Base-by-base conservation (phyloP, 306 rosid species). In the Rosa persica region DNA sequence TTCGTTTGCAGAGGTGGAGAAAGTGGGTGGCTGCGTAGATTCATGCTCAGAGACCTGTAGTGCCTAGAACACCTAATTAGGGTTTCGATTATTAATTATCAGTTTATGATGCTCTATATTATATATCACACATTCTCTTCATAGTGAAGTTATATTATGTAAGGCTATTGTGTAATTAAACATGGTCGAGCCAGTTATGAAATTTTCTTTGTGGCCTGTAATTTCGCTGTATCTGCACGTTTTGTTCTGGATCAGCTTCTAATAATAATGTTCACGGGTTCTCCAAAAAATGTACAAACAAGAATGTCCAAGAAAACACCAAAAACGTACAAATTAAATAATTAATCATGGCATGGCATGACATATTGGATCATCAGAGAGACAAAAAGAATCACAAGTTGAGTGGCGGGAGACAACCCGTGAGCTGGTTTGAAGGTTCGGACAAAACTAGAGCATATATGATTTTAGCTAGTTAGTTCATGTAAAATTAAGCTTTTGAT, bases 1-100 rank as follows among this genome's bases (percentile, higher is more conserved):
- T 25, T 25, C 8, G 13, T 60, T 46, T 72, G 64, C 76, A 87
- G 90, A 58, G 55, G 81, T 52, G n/a, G 77, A 70, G 62, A 79
- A 84, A 77, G 88, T 87, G 46, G 84, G 77, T 27, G 52, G 77
- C n/a, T 87, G 90, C 49, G 88, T 87, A 69, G 81, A 84, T n/a
- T 84, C 86, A 22, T 87, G 90, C 82, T 87, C 88, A 17, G 51
- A 44, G 25, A 81, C 65, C 36, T 72, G 76, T 49, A 72, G 9
- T 13, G 27, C 25, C 61, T 52, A 72, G 76, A 36, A 11, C 23
- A 17, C 43, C 27, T 71, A 36, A 49, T 16, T 48, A 72, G 34
- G 42, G 46, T 30, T 70, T 22, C 5, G 4, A 15, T 71, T 44
- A 2, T n/a, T 25, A 12, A 3, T 23, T 60, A 0, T 60, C 4